Evolutionary conservation across 148 eudicot genomes (phyloP).

Genomic region (Cornus controversa): DNA sequence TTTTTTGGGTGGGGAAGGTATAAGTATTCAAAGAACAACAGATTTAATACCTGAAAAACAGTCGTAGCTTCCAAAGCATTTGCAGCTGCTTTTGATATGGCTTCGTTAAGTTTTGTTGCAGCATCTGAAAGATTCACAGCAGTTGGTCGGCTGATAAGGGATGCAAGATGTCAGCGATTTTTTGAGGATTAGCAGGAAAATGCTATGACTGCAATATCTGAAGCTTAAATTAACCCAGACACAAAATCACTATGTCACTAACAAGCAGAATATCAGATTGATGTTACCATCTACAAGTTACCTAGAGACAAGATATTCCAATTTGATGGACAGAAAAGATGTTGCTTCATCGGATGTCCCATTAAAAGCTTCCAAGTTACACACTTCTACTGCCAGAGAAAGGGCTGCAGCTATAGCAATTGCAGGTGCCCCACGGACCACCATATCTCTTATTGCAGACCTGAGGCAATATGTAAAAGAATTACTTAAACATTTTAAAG

Average conservation of each 20-base stretch:
- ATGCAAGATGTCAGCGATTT: background rate
- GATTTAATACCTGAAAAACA: constrained; percentile 62
- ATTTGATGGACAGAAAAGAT: constrained; percentile 45
- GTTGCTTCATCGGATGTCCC: constrained; percentile 68
- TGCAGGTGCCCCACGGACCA: constrained; percentile 99
- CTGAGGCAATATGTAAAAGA: constrained; percentile 33
- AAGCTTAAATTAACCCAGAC: background rate
- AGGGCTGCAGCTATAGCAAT: constrained; percentile 97
- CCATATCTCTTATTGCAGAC: constrained; percentile 90
- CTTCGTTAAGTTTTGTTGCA: constrained; percentile 66
- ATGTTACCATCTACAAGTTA: constrained; percentile 7
- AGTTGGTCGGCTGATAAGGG: constrained; percentile 81
- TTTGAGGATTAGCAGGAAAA: background rate
- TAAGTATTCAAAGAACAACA: background rate
- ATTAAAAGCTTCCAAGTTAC: constrained; percentile 43
- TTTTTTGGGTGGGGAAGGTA: no score
- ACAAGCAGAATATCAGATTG: background rate
- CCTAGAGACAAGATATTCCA: constrained; percentile 96
- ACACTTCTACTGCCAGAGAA: constrained; percentile 81
- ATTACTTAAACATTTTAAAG: background rate
- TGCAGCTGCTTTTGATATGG: constrained; percentile 57
- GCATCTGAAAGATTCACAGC: constrained; percentile 99
- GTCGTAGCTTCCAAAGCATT: constrained; percentile 48
- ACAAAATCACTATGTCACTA: constrained; percentile 2
- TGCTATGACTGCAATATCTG: background rate